Evolutionary conservation across 2,329 filamentous ascomycete species (phyloP).

Genomic region (Diaporthe sp.): DNA sequence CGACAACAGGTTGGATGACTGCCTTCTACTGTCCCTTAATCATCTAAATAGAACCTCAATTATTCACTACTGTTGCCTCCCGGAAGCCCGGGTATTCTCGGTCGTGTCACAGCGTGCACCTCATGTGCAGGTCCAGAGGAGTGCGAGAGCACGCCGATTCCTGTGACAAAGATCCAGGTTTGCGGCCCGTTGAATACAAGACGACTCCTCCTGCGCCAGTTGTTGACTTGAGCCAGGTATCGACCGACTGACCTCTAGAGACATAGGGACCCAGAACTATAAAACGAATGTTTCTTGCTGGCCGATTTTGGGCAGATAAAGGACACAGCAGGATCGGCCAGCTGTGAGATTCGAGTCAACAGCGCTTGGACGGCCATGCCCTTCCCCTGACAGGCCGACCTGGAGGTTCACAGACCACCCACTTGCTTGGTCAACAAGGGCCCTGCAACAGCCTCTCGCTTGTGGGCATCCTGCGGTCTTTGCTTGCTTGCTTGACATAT

Average conservation of each 20-base stretch:
- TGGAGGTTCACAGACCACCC: not conserved
- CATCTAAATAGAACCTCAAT: not conserved
- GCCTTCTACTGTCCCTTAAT: not conserved
- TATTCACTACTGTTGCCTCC: not conserved
- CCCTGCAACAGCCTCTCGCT: not conserved
- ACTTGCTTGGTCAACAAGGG: not conserved
- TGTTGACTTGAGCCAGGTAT: not conserved
- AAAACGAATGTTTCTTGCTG: not conserved
- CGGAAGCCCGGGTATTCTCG: not conserved
- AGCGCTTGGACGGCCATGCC: not conserved
- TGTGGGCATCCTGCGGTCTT: not conserved
- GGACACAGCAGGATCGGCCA: not conserved
- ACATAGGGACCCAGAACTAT: not conserved
- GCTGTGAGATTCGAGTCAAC: constrained; percentile 7
- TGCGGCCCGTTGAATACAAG: not conserved
- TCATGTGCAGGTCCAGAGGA: not conserved
- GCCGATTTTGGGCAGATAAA: not conserved
- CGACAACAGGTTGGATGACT: not conserved
- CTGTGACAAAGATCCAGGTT: not conserved
- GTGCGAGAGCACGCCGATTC: not conserved
- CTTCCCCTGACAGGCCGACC: not conserved
- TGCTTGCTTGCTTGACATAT: not conserved
- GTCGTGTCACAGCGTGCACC: not conserved
- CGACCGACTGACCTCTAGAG: not conserved
- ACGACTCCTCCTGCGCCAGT: not conserved